A percentile compares a stretch with the other conserved stretches of the same genome.
phyloP scores from a whole-genome alignment of 805 yeast species.

The Candida adriatica region DNA sequence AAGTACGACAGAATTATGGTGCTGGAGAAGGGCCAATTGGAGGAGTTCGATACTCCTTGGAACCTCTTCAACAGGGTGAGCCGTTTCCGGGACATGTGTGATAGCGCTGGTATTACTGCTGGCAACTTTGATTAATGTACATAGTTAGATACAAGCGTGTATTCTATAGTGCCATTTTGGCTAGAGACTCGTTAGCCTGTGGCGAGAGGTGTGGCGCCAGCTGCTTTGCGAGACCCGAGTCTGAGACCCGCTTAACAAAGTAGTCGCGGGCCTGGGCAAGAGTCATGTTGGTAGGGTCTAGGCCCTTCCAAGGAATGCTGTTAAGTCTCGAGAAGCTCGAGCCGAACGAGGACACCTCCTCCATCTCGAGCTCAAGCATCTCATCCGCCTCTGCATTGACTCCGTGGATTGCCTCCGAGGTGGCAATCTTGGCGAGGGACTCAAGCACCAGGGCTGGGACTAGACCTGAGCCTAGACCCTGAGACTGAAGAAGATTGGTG shows the following conservation, averaged over 20 bases:
- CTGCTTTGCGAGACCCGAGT: no score
- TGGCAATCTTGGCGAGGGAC: conserved; percentile 32
- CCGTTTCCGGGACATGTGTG: conserved; percentile 45
- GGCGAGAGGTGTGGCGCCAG: no score
- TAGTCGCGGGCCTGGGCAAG: conserved; percentile 14
- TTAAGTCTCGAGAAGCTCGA: conserved; percentile 73
- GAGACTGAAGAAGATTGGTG: conserved; percentile 33
- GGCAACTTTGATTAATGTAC: no score
- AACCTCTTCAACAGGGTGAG: conserved; percentile 37
- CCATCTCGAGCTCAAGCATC: conserved; percentile 41
- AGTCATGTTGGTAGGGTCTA: conserved; percentile 50
- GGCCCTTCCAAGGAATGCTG: conserved; percentile 49
- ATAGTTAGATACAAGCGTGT: no score
- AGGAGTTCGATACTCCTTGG: conserved; percentile 49
- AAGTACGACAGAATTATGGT: conserved; percentile 61
- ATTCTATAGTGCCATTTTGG: no score
- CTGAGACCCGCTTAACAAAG: no score
- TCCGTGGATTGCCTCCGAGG: conserved; percentile 31
- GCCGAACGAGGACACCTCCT: conserved; percentile 79
- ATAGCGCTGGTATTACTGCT: conserved; percentile 37
- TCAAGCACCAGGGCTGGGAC: conserved; percentile 38
- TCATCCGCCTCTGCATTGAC: conserved; percentile 30
- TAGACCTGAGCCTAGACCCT: conserved; percentile 33
- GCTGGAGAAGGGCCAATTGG: conserved; percentile 48
- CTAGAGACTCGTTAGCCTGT: no score